Evolutionary conservation across 176 grass and related monocot species (phyloP).

Genomic region (Phoenix dactylifera): DNA sequence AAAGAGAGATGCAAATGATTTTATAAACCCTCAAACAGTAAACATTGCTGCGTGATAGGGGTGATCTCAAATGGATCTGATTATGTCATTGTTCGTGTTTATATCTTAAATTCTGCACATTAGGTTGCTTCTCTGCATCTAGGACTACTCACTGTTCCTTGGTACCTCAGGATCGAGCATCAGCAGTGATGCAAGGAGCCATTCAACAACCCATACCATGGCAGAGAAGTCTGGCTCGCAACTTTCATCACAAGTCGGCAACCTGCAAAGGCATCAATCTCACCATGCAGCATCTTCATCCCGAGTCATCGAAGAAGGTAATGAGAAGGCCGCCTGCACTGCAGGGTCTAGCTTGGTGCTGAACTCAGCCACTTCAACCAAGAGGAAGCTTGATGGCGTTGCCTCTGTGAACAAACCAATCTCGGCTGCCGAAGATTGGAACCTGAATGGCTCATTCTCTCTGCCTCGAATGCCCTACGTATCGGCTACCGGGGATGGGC

Average conservation of each 20-base stretch:
- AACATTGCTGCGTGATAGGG: no score
- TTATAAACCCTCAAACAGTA: no score
- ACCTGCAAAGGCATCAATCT: no score
- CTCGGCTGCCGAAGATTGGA: neutral
- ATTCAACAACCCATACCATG: neutral
- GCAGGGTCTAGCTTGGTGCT: neutral
- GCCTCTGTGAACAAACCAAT: neutral
- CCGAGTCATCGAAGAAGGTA: neutral
- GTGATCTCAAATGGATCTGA: no score
- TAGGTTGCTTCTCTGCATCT: no score
- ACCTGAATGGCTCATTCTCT: neutral
- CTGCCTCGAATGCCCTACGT: conserved; percentile 3
- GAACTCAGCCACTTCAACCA: neutral
- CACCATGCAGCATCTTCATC: no score
- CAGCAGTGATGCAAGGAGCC: neutral
- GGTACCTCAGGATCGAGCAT: neutral
- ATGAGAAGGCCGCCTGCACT: neutral
- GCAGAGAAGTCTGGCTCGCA: no score
- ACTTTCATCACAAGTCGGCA: no score
- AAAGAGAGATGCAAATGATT: no score
- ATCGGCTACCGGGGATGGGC: conserved; percentile 6
- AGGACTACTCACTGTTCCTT: neutral
- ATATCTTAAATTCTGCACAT: no score
- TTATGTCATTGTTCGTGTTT: no score
- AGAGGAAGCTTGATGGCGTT: no score